Evolutionary conservation across 140 eudicot species (phyloP).

Genomic region (Ambrosia hybrid): DNA sequence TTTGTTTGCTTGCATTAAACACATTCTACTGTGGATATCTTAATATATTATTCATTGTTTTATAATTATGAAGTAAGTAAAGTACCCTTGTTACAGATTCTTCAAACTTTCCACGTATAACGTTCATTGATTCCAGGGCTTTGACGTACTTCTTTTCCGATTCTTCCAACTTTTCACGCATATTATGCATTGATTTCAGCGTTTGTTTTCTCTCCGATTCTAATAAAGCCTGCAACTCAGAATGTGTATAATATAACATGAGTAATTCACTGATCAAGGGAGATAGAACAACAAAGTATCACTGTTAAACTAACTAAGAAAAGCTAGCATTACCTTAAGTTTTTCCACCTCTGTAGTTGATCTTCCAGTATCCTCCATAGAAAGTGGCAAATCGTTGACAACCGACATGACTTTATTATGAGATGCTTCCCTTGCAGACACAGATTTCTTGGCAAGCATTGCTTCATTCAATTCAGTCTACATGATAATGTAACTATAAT

Average conservation of each 20-base stretch:
- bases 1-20: slow-evolving; percentile 13
- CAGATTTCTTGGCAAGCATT: slow-evolving; percentile 61
- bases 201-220: slow-evolving; percentile 69
- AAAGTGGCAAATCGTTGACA: too few species aligned
- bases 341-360: slow-evolving; percentile 49
- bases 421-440: slow-evolving; percentile 33
- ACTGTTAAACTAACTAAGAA: background rate
- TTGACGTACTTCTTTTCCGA: slow-evolving; percentile 65
- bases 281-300: too few species aligned
- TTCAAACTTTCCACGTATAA: slow-evolving; percentile 59
- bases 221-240: slow-evolving; percentile 49
- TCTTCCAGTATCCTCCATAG: slow-evolving; percentile 64
- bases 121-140: slow-evolving; percentile 60
- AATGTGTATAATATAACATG: slow-evolving; percentile 14
- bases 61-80: slow-evolving; percentile 48
- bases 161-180: slow-evolving; percentile 45
- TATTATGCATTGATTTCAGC: slow-evolving; percentile 51
- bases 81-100: slow-evolving; percentile 69
- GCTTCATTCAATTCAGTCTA: slow-evolving; percentile 81
- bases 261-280: background rate
- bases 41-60: background rate
- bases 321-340: slow-evolving; percentile 30
- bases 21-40: slow-evolving; percentile 11
- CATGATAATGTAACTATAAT: slow-evolving; percentile 34
- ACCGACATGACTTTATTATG: too few species aligned